Percentiles rank a stretch among this genome's conserved stretches.
Conservation (phyloP, 2,329 filamentous ascomycete genomes). For the Kalaharituber pfeilii region DNA sequence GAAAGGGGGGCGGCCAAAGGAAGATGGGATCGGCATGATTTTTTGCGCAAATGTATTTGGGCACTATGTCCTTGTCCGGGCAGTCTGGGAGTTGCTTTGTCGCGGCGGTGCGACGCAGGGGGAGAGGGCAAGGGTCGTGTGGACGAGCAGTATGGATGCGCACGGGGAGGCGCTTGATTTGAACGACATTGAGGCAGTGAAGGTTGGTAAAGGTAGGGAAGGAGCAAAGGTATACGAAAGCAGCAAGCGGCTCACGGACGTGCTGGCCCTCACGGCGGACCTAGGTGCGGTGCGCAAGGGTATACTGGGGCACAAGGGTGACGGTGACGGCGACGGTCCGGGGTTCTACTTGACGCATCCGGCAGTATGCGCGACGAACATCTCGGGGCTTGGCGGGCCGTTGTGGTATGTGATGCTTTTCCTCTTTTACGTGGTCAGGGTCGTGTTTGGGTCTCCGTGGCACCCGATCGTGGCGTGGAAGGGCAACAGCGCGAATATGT, state of each 20-base stretch:
- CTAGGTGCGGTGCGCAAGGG: slow-evolving; percentile 44
- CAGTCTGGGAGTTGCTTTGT: slow-evolving; percentile 55
- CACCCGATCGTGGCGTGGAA: slow-evolving; percentile 60
- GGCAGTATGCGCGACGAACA: slow-evolving; percentile 65
- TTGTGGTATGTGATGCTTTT: slow-evolving; percentile 48
- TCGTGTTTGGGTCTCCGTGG: slow-evolving; percentile 69
- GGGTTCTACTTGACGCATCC: slow-evolving; percentile 68
- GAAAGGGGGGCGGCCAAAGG: no score
- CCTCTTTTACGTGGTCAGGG: slow-evolving; percentile 49
- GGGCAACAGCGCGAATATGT: slow-evolving; percentile 59
- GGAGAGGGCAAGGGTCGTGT: slow-evolving; percentile 50
- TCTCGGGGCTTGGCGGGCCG: slow-evolving; percentile 54
- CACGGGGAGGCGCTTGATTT: slow-evolving; percentile 36
- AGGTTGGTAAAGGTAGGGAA: no score
- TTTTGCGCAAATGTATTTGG: slow-evolving; percentile 91
- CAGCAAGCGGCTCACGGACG: slow-evolving; percentile 71
- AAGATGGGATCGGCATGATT: slow-evolving; percentile 55
- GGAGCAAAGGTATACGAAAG: slow-evolving; percentile 58
- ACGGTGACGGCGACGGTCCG: slow-evolving; percentile 37
- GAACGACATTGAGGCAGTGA: slow-evolving; percentile 60
- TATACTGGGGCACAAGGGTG: slow-evolving; percentile 39
- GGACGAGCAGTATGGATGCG: slow-evolving; percentile 71
- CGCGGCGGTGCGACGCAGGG: slow-evolving; percentile 29
- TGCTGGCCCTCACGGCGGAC: slow-evolving; percentile 56
- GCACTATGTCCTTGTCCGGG: slow-evolving; percentile 76